Base-by-base conservation (phyloP, 257 asterid species). In the Leonotis leonurus region DNA sequence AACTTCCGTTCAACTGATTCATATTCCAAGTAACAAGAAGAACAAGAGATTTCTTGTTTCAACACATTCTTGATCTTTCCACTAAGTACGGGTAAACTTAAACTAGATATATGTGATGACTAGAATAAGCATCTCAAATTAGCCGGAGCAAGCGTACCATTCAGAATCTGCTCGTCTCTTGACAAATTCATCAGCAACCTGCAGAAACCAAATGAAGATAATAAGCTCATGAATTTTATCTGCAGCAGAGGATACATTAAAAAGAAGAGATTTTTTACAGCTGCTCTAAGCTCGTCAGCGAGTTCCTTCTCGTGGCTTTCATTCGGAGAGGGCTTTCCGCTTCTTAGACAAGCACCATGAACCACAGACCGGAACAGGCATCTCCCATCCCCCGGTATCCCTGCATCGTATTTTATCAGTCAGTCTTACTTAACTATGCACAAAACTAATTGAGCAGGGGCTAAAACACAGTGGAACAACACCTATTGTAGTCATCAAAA, bases 321-420 rank as follows among this genome's bases (percentile, higher is more conserved):
- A 44, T 74, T 75, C 20, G 89, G 95, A 62, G 89, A 73, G 20
- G 81, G 77, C 75, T 78, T 77, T 67, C 87, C 87, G 32, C 74
- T 70, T 69, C 88, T 79, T 20, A 86, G 53, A 65, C 83, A 66
- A 68, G 78, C 87, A 60, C 95, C 92, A 21, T 81, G 89, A 67
- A 77, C 92, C 63, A 84, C 87, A 1, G 95, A 86, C 26, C 92
- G 79, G 49, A 86, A 86, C 73, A 86, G 75, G 68, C 95, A 86
- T 74, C 95, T 78, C n/a, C 95, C 89, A 37, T 84, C 95, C 0
- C 95, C 89, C 20, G 91, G 87, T 76, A 86, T 73, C 50, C 90
- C 90, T 85, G 74, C 64, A 69, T 32, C 73, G 65, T 9, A 64
- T 55, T 29, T 56, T 29, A 61, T 44, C 16, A 18, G 9, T 26